Evolutionary conservation across 139 green algal genomes (phyloP).

Genomic region (Closterium sp.): DNA sequence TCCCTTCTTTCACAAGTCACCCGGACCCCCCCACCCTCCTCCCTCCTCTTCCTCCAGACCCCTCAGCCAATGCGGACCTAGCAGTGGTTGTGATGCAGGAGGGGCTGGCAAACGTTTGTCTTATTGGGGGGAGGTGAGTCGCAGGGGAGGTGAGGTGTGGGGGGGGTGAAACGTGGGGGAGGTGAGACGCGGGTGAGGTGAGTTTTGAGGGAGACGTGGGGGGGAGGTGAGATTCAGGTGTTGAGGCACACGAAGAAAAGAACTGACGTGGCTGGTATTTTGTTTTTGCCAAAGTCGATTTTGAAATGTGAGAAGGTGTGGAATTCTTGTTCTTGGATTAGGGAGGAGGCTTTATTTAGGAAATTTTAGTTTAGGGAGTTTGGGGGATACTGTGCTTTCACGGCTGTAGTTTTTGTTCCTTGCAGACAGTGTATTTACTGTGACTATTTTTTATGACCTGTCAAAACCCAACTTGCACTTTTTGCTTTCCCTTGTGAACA

Average conservation of each 20-base stretch:
- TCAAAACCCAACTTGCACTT: not conserved
- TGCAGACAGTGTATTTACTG: no score
- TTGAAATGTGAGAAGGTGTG: no score
- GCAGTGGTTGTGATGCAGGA: slow-evolving; percentile 90
- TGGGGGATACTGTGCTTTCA: no score
- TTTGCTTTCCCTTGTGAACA: not conserved
- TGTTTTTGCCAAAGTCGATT: no score
- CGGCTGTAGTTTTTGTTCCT: no score
- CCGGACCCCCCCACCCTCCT: no score
- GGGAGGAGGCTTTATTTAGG: no score
- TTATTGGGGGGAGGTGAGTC: slow-evolving; percentile 73
- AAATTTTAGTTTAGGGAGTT: no score
- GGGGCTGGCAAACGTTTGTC: slow-evolving; percentile 81
- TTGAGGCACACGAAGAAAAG: not conserved
- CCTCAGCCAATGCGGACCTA: slow-evolving; percentile 78
- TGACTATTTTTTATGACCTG: no score
- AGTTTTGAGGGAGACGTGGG: no score
- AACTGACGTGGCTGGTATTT: not conserved
- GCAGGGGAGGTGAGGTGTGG: not conserved
- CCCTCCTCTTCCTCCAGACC: slow-evolving; percentile 52
- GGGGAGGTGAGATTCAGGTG: slow-evolving; percentile 59
- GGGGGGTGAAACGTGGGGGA: not conserved
- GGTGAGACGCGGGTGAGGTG: not conserved
- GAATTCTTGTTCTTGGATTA: no score
- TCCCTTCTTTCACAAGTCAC: no score